phyloP scores from a whole-genome alignment of 1,284 basidiomycete genomes.

The Rhizoctonia solani region DNA sequence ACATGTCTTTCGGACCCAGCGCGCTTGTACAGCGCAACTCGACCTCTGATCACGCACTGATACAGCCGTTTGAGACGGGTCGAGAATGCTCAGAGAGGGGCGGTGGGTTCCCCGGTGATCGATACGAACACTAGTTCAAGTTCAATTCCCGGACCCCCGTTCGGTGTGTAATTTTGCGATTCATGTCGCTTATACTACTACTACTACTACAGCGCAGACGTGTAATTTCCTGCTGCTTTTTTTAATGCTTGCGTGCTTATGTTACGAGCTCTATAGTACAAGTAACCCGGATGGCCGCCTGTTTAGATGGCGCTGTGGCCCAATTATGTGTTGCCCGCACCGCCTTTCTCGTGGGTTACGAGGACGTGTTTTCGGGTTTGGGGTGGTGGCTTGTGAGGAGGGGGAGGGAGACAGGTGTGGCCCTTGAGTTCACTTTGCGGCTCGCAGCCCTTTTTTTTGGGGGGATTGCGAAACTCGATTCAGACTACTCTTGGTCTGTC shows the following conservation, averaged over 20 bases:
- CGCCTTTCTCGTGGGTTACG: conserved; percentile 8
- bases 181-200: background rate
- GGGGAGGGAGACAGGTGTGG: conserved; percentile 40
- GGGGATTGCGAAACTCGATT: conserved; percentile 60
- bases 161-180: background rate
- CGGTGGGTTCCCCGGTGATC: background rate
- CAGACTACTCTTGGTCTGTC: conserved; percentile 61
- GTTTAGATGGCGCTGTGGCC: background rate
- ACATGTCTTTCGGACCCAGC: conserved; percentile 1
- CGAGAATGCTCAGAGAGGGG: background rate
- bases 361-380: too few species aligned
- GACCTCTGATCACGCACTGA: background rate
- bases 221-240: too few species aligned
- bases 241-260: too few species aligned
- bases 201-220: too few species aligned
- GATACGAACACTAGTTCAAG: background rate
- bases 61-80: background rate
- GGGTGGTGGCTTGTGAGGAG: background rate
- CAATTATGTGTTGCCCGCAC: background rate
- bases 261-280: background rate
- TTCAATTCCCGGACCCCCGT: background rate
- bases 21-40: background rate
- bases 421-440: conserved; percentile 60
- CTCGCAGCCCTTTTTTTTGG: conserved; percentile 47
- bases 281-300: background rate